Base-by-base conservation (phyloP, 2,329 filamentous ascomycete species). In the Orbilia blumenaviensis region DNA sequence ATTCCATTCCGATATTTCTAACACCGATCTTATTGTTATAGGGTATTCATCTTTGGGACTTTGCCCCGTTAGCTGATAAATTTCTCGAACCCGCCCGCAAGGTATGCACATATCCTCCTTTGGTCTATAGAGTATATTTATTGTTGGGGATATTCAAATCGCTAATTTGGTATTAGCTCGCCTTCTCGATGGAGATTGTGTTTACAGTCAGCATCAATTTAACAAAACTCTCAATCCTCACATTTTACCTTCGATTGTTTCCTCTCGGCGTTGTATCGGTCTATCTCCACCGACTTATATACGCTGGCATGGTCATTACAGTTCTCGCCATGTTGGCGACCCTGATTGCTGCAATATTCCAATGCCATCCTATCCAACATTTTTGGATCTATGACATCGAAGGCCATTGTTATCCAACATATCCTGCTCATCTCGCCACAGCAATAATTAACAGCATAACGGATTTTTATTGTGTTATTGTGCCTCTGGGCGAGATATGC, bases 41-140 rank as follows among this genome's bases (percentile, higher is more conserved):
- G 73, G 64, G 73, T 42, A 38, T 77, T 10, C 73, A 77, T 56
- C 60, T 71, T 5, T 77, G 60, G 48, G 73, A 77, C 54, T 69
- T 77, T 27, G 66, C 64, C n/a, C 63, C 63, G 8, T 23, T 69
- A 1, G 62, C 66, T n/a, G 27, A 54, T 12, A 38, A 50, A 44
- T 66, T 62, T 32, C 66, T 77, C 3, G 16, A 63, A 16, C 58
- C 73, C 2, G 73, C 58, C 29, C 73, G 66, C n/a, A 71, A 77
- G 36, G 69, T 74, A 72, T 52, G 16, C 3, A 23, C 9, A 34
- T 10, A 12, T 5, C 18, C 18, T n/a, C n/a, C n/a, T n/a, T n/a
- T n/a, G 18, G 14, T 23, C 8, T 1, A 9, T 2, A 18, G 12
- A 14, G 23, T 27, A 18, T 1, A 16, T 16, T 36, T 3, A 6